Base-by-base conservation (phyloP, 345 rosid genomes). In the Gossypium longicalyx region DNA sequence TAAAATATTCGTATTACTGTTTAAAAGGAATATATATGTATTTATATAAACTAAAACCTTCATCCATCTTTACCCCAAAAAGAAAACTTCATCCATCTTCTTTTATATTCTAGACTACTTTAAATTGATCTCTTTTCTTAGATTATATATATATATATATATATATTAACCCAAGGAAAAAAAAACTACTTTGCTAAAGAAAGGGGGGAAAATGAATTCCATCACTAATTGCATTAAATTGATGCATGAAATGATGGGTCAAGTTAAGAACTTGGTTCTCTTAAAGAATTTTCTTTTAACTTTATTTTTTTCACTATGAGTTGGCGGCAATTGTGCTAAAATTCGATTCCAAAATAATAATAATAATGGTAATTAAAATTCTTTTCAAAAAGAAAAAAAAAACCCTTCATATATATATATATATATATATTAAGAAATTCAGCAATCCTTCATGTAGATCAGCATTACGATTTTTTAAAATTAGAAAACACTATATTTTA, bases 21-120 rank as follows among this genome's bases (percentile, higher is more conserved):
- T 45, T 0, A 65, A 41, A 41, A 19, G 9, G 29, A 48, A 48
- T 2, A 16, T 1, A 51, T 10, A 16, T 15, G 4, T 3, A 5
- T 16, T 4, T 68, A 74, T 76, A 49, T 72, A 74, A 61, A 74
- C 49, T 22, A 67, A 80, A 78, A 54, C 7, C 75, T 62, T 47
- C 48, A 20, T 66, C 54, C 77, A 64, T 62, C 29, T 23, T 34
- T 34, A 34, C 38, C 38, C 38, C 6, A 34, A 34, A 29, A 3
- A 45, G 48, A 45, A 45, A 34, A 34, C 38, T 34, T 9, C 12
- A 45, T 1, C 48, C 10, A 45, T 5, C 41, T 34, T 60, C 57
- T 58, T 58, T 64, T 58, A 15, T 15, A 47, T 29, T n/a, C 1
- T 54, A 72, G 69, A 20, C 77, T 78, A 20, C 80, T 73, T 73